Conservation (phyloP, 257 asterid genomes). For the Capsicum rhomboideum region DNA sequence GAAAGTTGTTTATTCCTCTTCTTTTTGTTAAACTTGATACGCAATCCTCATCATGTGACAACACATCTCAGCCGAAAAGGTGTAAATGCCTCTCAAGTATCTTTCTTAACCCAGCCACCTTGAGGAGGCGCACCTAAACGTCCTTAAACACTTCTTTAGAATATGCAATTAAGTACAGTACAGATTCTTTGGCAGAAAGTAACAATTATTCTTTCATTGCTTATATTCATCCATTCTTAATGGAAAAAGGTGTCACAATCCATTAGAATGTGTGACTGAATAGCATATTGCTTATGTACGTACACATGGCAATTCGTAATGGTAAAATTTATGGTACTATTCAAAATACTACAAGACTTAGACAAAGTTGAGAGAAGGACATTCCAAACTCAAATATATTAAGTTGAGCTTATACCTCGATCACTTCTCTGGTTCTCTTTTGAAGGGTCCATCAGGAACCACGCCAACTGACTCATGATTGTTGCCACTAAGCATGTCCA, state of each 20-base stretch:
- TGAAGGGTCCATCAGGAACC: conserved; percentile 53
- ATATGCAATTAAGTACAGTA: background rate
- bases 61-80: background rate
- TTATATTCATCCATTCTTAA: background rate
- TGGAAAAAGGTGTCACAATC: background rate
- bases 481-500: conserved; percentile 23
- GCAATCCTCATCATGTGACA: background rate
- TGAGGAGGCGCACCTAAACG: background rate
- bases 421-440: conserved; percentile 57
- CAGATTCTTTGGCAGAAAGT: background rate
- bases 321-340: background rate
- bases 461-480: conserved; percentile 49
- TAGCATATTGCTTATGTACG: background rate
- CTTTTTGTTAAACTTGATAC: background rate
- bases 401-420: conserved; percentile 18
- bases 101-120: background rate
- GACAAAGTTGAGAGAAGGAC: background rate
- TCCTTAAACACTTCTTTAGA: background rate
- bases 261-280: background rate
- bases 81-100: background rate
- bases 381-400: background rate
- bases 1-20: background rate
- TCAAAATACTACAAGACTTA: background rate
- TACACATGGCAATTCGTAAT: background rate
- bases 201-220: background rate